Evolutionary conservation across 257 asterid species (phyloP).

Genomic region (Primulina eburnea): DNA sequence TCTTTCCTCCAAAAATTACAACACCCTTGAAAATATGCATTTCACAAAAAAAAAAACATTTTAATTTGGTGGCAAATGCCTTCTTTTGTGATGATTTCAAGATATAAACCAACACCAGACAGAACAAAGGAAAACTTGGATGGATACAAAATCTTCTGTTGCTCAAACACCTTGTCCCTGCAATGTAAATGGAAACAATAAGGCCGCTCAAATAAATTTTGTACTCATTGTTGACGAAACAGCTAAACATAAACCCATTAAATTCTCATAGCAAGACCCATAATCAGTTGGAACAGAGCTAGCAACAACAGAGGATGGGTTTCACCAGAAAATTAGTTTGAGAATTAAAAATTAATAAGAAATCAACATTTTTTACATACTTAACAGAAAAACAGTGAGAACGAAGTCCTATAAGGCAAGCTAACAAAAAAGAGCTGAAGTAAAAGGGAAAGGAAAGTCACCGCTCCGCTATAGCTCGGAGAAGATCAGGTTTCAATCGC

Average conservation of each 20-base stretch:
- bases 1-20: neutral
- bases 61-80: constrained; percentile 5
- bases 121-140: constrained; percentile 18
- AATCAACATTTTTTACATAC: neutral
- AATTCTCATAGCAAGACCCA: no score
- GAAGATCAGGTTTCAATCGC: constrained; percentile 88
- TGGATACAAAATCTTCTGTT: constrained; percentile 93
- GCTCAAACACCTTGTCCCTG: constrained; percentile 89
- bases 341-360: neutral
- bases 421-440: neutral
- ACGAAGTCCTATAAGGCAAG: neutral
- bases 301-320: neutral
- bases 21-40: neutral
- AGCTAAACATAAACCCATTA: neutral
- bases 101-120: neutral
- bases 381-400: neutral
- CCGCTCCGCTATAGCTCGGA: constrained; percentile 79
- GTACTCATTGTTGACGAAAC: neutral
- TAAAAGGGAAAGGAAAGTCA: constrained; percentile 8
- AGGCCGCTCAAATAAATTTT: constrained; percentile 1
- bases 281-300: no score
- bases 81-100: constrained; percentile 12
- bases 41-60: no score
- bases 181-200: constrained; percentile 22
- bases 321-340: neutral